Base-by-base conservation (phyloP, 192 early-diverging fungal genomes). In the Glomus cerebriforme region DNA sequence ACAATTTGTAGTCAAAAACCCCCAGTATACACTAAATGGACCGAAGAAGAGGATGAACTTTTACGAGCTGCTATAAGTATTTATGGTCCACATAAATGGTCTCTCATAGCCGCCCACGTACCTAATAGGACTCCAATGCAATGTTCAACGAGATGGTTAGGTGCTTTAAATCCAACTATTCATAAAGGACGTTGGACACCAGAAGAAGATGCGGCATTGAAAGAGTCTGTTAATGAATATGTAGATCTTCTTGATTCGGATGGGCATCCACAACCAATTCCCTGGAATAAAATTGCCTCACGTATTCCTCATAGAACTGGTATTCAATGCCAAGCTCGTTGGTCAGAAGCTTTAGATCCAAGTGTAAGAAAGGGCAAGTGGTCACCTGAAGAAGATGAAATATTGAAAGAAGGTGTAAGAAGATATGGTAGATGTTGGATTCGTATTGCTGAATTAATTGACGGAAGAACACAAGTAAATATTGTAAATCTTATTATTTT, bases 271-370 rank as follows among this genome's bases (percentile, higher is more conserved):
- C 79, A 79, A 76, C 82, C 86, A 0, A 83, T 87, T 29, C 86
- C 86, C 8, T 87, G 86, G 86, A 87, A 87, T 47, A 81, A 82
- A 64, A 85, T 87, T 60, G 86, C 86, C 0, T 72, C 81, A 24
- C 79, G 82, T 27, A 86, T 88, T 27, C 86, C 86, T 7, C 86
- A 87, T 43, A 67, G 89, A 64, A 87, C 87, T 3, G 89, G 89
- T 1, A 88, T 90, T 58, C 89, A 90, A 66, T 88, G 87, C 26
- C 89, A 90, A 67, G 89, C 89, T 37, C 84, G 89, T 10, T 90
- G 86, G 86, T 87, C 87, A 15, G 89, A 90, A 79, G 89, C 89
- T 1, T 59, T 90, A 13, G 87, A 90, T 69, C 89, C 89, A 7
- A 79, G 65, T 34, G 89, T 90, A 12, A 75, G 85, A 29, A 88